Base-by-base conservation (phyloP, 23 red algal species). In the Gracilaria vermiculophylla region DNA sequence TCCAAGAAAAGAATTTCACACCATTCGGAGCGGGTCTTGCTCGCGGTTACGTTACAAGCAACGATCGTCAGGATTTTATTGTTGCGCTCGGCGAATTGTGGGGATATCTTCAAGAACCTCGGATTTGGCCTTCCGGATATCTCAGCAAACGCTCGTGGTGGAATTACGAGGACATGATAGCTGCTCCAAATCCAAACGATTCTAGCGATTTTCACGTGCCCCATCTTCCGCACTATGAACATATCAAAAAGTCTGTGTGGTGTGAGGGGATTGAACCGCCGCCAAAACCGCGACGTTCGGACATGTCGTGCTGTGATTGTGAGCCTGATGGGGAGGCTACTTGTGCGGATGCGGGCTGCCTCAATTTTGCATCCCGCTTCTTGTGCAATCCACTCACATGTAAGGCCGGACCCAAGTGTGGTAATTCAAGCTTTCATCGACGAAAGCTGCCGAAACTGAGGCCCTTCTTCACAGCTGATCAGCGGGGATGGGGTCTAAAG, bases 381-480 rank as follows among this genome's bases (percentile, higher is more conserved):
- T 69, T 85, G 53, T 94, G 92, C 60, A 85, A 81, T 49, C 53
- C 62, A 5, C 57, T 69, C 3, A 53, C 92, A 21, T 94, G 92
- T 55, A 76, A 48, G 36, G 85, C 32, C 36, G 92, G 92, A 8
- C 1, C 15, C 11, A 32, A 62, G 35, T 94, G 92, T 55, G 29
- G 19, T 21, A 94, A 94, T 69, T 16, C 36, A 21, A 53, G 36
- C 62, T 94, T 94, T 85, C 82, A 94, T 54, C 43, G 55, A 29
- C 82, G 82, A n/a, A 54, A 69, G 60, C 43, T 39, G 52, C 92
- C 80, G 9, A 36, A 54, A 29, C 58, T 94, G 80, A 88, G 49
- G 48, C 92, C 92, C 3, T 94, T 98, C 84, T 92, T 81, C 34
- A 92, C 88, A 27, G 81, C 80, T 23, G 89, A 98, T 36, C 87